phyloP scores from a whole-genome alignment of 2,329 filamentous ascomycete genomes.

The Talaromyces rugulosus region DNA sequence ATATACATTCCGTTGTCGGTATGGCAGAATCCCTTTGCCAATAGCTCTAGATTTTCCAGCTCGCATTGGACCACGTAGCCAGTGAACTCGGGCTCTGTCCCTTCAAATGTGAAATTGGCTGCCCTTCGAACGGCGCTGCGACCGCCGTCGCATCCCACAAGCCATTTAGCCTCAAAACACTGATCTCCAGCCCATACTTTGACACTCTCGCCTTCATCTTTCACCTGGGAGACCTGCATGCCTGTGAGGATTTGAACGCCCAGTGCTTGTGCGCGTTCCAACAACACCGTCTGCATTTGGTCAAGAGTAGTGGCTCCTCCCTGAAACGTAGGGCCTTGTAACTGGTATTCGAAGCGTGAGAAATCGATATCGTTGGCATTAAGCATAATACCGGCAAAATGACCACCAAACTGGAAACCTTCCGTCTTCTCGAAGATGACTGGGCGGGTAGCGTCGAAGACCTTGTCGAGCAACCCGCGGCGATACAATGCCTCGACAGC shows the following conservation, averaged over 20 bases:
- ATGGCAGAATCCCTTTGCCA: conserved; percentile 1
- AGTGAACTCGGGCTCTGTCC: conserved; percentile 34
- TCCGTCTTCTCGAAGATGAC: conserved; percentile 13
- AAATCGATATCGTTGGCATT: conserved; percentile 17
- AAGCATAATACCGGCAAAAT: conserved; percentile 24
- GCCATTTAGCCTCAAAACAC: conserved; percentile 21
- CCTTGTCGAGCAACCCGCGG: conserved; percentile 33
- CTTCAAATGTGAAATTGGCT: conserved; percentile 34
- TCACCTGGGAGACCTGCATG: not conserved
- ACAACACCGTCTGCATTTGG: not conserved
- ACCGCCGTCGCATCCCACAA: conserved; percentile 44
- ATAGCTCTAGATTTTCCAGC: conserved; percentile 22
- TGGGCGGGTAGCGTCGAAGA: conserved; percentile 16
- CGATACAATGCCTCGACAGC: conserved; percentile 35
- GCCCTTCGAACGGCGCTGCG: conserved; percentile 36
- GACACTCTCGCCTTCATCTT: not conserved
- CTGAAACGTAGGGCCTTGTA: conserved; percentile 5
- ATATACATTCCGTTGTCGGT: conserved; percentile 9
- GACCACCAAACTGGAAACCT: conserved; percentile 29
- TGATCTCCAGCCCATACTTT: not conserved
- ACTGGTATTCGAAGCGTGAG: conserved; percentile 7
- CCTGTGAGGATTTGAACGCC: not conserved
- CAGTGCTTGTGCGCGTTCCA: not conserved
- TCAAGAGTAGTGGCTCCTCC: conserved; percentile 10
- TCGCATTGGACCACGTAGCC: conserved; percentile 32